Conservation (phyloP, 2,329 filamentous ascomycete genomes). For the Thyridium curvatum region DNA sequence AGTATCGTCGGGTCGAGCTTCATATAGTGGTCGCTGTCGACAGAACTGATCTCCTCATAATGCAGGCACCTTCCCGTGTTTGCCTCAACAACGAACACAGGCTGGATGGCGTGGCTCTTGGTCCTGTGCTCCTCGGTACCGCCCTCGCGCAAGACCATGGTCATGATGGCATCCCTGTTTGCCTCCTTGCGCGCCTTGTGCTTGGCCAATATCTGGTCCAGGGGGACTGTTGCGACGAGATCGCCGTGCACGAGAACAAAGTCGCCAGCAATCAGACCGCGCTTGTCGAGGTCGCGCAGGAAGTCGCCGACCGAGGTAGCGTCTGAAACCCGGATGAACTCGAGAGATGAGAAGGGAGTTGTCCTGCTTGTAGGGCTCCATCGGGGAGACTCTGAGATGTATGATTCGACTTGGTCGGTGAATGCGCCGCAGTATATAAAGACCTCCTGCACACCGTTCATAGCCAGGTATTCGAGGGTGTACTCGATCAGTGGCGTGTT, state of each 20-base stretch:
- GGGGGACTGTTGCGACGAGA: conserved; percentile 79
- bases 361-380: conserved; percentile 56
- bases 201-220: conserved; percentile 71
- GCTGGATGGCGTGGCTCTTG: conserved; percentile 67
- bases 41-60: conserved; percentile 82
- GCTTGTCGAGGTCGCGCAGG: conserved; percentile 85
- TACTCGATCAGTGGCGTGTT: conserved; percentile 97
- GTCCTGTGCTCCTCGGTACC: conserved; percentile 66
- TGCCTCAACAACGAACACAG: conserved; percentile 82
- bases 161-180: conserved; percentile 97
- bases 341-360: conserved; percentile 68
- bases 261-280: conserved; percentile 79
- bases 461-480: conserved; percentile 90
- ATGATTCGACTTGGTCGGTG: conserved; percentile 78
- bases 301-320: conserved; percentile 88
- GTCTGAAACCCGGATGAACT: conserved; percentile 77
- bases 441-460: conserved; percentile 90
- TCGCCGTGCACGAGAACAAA: conserved; percentile 93
- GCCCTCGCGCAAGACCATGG: conserved; percentile 78
- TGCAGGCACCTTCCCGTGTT: conserved; percentile 77
- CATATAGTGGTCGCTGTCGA: conserved; percentile 58
- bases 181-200: conserved; percentile 75
- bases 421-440: conserved; percentile 89
- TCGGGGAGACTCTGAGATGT: conserved; percentile 68
- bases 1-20: conserved; percentile 76